A percentile compares a stretch with the other conserved stretches of the same genome.
These are phyloP conservation scores for Picea glauca DNA, from an alignment of 75 land plant genomes.

Conservation along the genomic window DNA sequence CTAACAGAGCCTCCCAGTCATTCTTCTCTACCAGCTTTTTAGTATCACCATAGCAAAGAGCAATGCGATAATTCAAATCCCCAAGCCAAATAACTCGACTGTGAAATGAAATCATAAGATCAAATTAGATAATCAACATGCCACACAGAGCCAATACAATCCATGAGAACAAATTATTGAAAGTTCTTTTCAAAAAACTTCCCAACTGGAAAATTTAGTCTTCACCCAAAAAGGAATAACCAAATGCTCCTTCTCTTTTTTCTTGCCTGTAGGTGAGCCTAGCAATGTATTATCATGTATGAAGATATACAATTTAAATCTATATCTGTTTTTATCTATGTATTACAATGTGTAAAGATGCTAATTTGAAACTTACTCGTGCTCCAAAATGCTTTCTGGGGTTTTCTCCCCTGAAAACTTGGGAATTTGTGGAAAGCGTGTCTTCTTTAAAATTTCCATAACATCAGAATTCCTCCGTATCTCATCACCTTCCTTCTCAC, in stretches of 20 bases:
- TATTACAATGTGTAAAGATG: too few species aligned
- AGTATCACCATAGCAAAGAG: slow-evolving; percentile 32
- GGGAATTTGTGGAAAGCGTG: slow-evolving; percentile 28
- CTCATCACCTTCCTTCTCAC: slow-evolving; percentile 57
- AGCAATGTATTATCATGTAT: background rate
- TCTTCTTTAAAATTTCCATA: slow-evolving; percentile 49
- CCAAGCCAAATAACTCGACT: slow-evolving; percentile 91
- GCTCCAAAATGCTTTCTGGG: slow-evolving; percentile 45
- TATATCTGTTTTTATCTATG: too few species aligned
- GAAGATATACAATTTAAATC: background rate
- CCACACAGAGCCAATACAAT: background rate
- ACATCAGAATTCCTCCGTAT: slow-evolving; percentile 50
- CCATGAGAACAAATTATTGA: background rate
- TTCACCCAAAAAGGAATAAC: background rate
- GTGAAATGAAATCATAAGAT: slow-evolving; percentile 7
- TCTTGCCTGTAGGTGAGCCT: background rate
- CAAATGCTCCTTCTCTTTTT: background rate
- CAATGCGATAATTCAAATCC: slow-evolving; percentile 84
- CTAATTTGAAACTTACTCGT: slow-evolving; percentile 33
- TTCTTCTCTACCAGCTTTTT: slow-evolving; percentile 28
- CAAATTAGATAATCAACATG: background rate
- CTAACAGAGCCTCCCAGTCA: slow-evolving; percentile 69
- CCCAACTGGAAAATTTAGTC: background rate
- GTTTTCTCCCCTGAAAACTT: slow-evolving; percentile 12
- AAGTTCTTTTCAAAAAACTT: background rate